A percentile compares a stretch with the other conserved stretches of the same genome.
phyloP scores from a whole-genome alignment of 2,329 filamentous ascomycete genomes.

The Calonectria pauciramosa region DNA sequence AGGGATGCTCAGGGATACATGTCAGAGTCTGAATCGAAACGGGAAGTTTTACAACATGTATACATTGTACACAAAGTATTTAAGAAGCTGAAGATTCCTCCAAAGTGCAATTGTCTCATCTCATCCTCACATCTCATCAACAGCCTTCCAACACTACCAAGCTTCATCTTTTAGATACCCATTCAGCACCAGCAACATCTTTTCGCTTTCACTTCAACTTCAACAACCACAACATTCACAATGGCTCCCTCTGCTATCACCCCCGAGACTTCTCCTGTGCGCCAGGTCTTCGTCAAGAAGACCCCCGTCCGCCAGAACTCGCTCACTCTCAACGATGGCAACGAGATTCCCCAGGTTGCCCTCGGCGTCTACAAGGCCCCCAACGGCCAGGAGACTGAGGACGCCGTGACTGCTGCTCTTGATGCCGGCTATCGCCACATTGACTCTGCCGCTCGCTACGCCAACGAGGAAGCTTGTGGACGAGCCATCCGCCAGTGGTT shows the following conservation, averaged over 20 bases:
- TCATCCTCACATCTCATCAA: slow-evolving; percentile 17
- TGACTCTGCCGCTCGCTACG: slow-evolving; percentile 70
- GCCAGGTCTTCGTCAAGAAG: slow-evolving; percentile 49
- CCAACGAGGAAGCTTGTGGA: slow-evolving; percentile 78
- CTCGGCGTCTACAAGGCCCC: slow-evolving; percentile 63
- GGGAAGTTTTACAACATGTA: slow-evolving; percentile 9
- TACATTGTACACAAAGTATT: slow-evolving; percentile 26
- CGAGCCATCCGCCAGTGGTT: slow-evolving; percentile 78
- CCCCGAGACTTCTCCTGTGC: slow-evolving; percentile 51
- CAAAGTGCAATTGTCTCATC: slow-evolving; percentile 6
- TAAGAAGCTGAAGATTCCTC: slow-evolving; percentile 33
- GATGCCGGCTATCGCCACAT: slow-evolving; percentile 69
- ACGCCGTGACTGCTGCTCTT: slow-evolving; percentile 72
- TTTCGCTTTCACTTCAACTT: neutral
- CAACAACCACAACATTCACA: slow-evolving; percentile 31
- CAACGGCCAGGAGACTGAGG: slow-evolving; percentile 68
- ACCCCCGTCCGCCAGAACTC: slow-evolving; percentile 40
- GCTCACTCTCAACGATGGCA: slow-evolving; percentile 80
- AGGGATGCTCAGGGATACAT: slow-evolving; percentile 12
- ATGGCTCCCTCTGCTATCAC: slow-evolving; percentile 55
- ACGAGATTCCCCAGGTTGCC: slow-evolving; percentile 71
- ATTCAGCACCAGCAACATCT: neutral
- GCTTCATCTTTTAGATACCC: slow-evolving; percentile 21
- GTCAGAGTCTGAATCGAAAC: slow-evolving; percentile 8
- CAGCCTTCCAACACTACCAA: slow-evolving; percentile 10